Percentiles rank a stretch among this genome's conserved stretches.
Evolutionary conservation across 768 basidiomycete species (phyloP).

Genomic region (Saitozyma sp.): DNA sequence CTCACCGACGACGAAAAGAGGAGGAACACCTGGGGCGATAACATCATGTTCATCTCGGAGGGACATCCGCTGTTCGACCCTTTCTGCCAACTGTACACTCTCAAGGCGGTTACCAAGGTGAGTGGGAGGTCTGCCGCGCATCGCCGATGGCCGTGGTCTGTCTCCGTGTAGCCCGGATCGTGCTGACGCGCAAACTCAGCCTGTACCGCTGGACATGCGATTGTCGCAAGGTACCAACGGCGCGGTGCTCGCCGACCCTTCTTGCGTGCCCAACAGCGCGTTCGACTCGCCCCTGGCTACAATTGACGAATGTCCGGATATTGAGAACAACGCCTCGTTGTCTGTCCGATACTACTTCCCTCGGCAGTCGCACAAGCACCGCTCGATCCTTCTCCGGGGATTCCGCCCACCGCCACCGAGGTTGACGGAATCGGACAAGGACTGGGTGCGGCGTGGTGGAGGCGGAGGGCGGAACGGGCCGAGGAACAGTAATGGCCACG

Average conservation of each 20-base stretch:
- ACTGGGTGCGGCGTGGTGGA: constrained; percentile 61
- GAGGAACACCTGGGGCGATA: constrained; percentile 81
- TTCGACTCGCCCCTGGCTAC: constrained; percentile 71
- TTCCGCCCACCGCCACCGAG: constrained; percentile 62
- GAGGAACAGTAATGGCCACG: neutral
- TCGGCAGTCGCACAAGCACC: constrained; percentile 78
- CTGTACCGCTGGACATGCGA: constrained; percentile 67
- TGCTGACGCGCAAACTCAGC: constrained; percentile 57
- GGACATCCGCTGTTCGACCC: constrained; percentile 83
- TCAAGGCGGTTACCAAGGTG: constrained; percentile 77
- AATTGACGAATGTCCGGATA: constrained; percentile 66
- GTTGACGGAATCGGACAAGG: constrained; percentile 70
- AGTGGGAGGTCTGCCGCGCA: constrained; percentile 40
- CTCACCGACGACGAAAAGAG: constrained; percentile 78
- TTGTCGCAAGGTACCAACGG: constrained; percentile 79
- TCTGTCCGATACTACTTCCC: constrained; percentile 89
- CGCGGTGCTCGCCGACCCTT: constrained; percentile 74
- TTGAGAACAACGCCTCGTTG: constrained; percentile 80
- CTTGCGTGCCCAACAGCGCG: constrained; percentile 87
- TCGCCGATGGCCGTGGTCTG: neutral
- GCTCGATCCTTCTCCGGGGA: constrained; percentile 76
- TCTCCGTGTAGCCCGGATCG: neutral
- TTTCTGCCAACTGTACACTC: constrained; percentile 85
- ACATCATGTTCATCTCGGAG: constrained; percentile 77
- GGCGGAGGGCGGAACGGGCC: constrained; percentile 42